phyloP scores from a whole-genome alignment of 371 early-diverging fungal genomes.

The Rhizopus microsporus region DNA sequence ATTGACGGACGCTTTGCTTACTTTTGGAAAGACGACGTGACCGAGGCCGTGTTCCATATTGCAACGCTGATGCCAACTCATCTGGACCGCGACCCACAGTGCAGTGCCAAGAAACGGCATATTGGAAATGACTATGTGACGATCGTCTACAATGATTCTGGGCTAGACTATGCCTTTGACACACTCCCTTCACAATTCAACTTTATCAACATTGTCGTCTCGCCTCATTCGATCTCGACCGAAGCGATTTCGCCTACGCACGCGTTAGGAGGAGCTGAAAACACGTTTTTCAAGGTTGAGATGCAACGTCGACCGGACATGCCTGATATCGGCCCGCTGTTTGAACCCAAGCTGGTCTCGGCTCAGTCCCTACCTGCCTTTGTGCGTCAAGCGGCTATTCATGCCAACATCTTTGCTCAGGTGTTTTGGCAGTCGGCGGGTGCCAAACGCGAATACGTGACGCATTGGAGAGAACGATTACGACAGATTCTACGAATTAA shows the following conservation, averaged over 20 bases:
- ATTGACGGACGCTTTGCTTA: constrained; percentile 86
- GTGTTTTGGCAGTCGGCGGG: constrained; percentile 65
- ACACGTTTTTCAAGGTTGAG: constrained; percentile 61
- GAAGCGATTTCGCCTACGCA: constrained; percentile 34
- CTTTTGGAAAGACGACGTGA: constrained; percentile 84
- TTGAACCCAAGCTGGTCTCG: constrained; percentile 82
- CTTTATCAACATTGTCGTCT: constrained; percentile 89
- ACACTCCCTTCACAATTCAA: constrained; percentile 95
- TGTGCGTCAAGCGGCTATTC: constrained; percentile 84
- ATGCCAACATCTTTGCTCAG: constrained; percentile 91
- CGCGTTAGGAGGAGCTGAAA: constrained; percentile 37
- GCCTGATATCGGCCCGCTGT: constrained; percentile 82
- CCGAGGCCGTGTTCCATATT: constrained; percentile 89
- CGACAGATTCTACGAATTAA: constrained; percentile 83
- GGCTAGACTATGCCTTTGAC: constrained; percentile 78
- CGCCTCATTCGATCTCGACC: constrained; percentile 60
- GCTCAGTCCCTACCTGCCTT: constrained; percentile 75
- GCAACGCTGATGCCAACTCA: constrained; percentile 94
- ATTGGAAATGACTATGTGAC: constrained; percentile 96
- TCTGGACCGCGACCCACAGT: constrained; percentile 69
- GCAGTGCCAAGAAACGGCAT: constrained; percentile 88
- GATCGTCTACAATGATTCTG: constrained; percentile 92
- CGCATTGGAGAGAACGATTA: constrained; percentile 85
- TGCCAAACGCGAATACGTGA: constrained; percentile 66
- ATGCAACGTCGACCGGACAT: constrained; percentile 79